These are phyloP conservation scores for Mycogone perniciosa DNA, from an alignment of 2,329 filamentous ascomycete genomes.

Conservation along the genomic window DNA sequence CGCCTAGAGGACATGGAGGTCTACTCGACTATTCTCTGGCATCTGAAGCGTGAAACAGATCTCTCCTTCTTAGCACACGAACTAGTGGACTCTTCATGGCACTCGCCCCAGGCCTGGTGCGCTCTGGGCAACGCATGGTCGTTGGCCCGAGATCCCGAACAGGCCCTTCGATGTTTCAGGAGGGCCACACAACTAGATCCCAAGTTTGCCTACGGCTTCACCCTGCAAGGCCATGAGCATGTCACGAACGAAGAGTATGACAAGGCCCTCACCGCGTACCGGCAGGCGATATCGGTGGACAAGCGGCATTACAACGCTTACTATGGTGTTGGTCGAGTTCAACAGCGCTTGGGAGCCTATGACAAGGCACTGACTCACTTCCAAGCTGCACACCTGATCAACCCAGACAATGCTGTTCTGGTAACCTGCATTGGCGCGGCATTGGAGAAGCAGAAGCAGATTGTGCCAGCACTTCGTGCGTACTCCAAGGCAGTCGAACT, in stretches of 20 bases:
- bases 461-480: conserved; percentile 68
- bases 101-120: conserved; percentile 94
- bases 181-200: conserved; percentile 86
- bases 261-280: conserved; percentile 82
- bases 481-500: conserved; percentile 79
- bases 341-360: conserved; percentile 84
- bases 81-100: conserved; percentile 76
- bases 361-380: conserved; percentile 91
- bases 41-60: conserved; percentile 85
- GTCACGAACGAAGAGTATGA: conserved; percentile 96
- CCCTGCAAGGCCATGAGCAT: conserved; percentile 91
- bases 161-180: conserved; percentile 90
- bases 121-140: conserved; percentile 94
- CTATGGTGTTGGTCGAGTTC: conserved; percentile 80
- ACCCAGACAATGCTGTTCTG: conserved; percentile 87
- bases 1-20: conserved; percentile 94
- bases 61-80: conserved; percentile 89
- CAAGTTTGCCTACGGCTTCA: conserved; percentile 91
- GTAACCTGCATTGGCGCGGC: conserved; percentile 89
- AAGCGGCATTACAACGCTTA: conserved; percentile 96
- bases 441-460: conserved; percentile 81
- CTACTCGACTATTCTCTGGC: conserved; percentile 98
- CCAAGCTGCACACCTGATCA: conserved; percentile 78
- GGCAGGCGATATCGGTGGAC: conserved; percentile 79
- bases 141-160: conserved; percentile 84